Percentiles rank a stretch among this genome's conserved stretches.
phyloP scores from a whole-genome alignment of 2,329 filamentous ascomycete genomes.

The Magnaporthales sp. region DNA sequence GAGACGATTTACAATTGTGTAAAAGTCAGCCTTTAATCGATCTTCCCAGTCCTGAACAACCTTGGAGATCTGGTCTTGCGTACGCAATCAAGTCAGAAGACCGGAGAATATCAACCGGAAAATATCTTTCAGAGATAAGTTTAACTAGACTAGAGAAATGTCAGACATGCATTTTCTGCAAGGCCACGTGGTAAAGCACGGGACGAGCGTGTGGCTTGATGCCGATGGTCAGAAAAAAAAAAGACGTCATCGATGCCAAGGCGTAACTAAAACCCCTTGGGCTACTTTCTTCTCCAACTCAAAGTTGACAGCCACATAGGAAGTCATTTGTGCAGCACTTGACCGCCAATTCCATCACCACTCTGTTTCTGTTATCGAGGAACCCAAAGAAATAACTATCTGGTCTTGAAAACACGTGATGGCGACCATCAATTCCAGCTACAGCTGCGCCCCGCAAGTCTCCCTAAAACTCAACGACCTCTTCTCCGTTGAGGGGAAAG shows the following conservation, averaged over 20 bases:
- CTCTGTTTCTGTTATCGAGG: background rate
- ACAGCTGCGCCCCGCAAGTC: constrained; percentile 10
- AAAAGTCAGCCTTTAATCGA: background rate
- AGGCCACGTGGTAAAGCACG: too few relatives aligned
- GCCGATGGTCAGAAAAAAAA: background rate
- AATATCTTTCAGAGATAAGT: too few relatives aligned
- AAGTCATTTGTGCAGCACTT: background rate
- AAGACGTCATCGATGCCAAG: background rate
- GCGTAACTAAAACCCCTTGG: background rate
- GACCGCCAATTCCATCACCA: background rate
- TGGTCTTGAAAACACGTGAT: background rate
- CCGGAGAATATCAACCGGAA: too few relatives aligned
- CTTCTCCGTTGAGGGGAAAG: constrained; percentile 28
- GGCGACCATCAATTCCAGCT: constrained; percentile 16
- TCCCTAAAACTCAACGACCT: constrained; percentile 19
- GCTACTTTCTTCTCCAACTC: background rate
- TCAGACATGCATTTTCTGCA: too few relatives aligned
- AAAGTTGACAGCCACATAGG: background rate
- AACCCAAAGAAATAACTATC: background rate
- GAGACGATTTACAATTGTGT: background rate
- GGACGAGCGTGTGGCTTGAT: too few relatives aligned
- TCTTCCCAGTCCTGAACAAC: background rate
- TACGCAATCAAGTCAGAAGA: too few relatives aligned
- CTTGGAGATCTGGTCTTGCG: background rate
- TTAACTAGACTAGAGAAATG: too few relatives aligned